phyloP scores from a whole-genome alignment of 805 yeast genomes.

The Starmerella ratchasimensis region DNA sequence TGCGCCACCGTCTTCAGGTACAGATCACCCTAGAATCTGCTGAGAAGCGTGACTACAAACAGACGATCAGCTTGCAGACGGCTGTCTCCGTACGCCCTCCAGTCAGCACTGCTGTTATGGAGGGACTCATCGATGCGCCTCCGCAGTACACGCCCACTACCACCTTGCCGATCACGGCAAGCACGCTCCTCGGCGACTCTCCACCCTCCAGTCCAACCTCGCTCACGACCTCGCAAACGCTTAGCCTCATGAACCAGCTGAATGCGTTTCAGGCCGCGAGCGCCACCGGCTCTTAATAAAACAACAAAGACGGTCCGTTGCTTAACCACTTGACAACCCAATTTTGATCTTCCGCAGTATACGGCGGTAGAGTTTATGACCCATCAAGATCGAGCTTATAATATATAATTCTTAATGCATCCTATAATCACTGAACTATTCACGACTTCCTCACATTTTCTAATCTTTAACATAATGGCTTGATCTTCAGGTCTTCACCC shows the following conservation, averaged over 20 bases:
- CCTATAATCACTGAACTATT: too few species aligned
- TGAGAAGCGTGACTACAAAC: background rate
- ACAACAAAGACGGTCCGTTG: too few species aligned
- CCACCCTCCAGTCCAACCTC: background rate
- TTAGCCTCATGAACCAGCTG: background rate
- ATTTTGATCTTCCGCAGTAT: too few species aligned
- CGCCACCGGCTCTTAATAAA: too few species aligned
- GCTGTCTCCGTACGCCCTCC: slow-evolving; percentile 4
- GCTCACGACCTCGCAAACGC: background rate
- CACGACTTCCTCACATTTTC: too few species aligned
- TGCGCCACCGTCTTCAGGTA: slow-evolving; percentile 6
- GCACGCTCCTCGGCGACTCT: background rate
- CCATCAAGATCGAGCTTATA: too few species aligned
- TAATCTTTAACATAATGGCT: too few species aligned
- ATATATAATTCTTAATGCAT: too few species aligned
- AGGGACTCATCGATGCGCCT: slow-evolving; percentile 9
- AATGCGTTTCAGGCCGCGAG: background rate
- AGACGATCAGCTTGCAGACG: background rate
- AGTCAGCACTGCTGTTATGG: background rate
- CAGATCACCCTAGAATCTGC: slow-evolving; percentile 1
- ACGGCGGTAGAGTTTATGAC: too few species aligned
- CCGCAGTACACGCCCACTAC: slow-evolving; percentile 10
- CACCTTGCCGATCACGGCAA: background rate
- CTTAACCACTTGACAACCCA: too few species aligned
- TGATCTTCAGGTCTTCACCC: too few species aligned